Conservation (phyloP, 257 asterid species). For the Solanum peruvianum region DNA sequence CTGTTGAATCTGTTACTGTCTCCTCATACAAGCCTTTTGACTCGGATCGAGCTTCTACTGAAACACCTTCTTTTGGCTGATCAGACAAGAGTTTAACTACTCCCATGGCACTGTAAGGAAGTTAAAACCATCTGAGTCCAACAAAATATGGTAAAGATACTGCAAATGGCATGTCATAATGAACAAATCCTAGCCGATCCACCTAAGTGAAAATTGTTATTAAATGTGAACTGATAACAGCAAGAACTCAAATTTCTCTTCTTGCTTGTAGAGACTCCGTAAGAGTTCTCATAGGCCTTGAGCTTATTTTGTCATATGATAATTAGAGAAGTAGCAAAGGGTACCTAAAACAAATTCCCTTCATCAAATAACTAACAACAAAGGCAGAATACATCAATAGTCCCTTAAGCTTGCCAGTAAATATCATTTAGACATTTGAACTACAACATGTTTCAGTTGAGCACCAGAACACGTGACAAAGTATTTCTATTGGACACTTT, state of each 20-base stretch:
- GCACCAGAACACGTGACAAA: neutral
- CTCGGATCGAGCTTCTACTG: constrained; percentile 89
- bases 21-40: constrained; percentile 85
- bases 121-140: constrained; percentile 3
- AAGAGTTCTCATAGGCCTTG: neutral
- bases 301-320: neutral
- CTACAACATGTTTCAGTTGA: neutral
- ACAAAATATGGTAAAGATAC: neutral
- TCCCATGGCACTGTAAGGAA: constrained; percentile 72
- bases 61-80: constrained; percentile 79
- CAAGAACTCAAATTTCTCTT: neutral
- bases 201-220: neutral
- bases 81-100: constrained; percentile 77
- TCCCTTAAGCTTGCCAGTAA: neutral
- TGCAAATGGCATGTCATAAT: neutral
- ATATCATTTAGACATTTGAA: neutral
- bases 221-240: neutral
- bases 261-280: neutral
- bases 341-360: neutral
- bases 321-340: neutral
- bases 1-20: constrained; percentile 72
- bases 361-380: neutral
- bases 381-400: neutral
- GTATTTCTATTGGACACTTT: neutral
- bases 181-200: neutral